These are phyloP conservation scores for Lactuca sativa DNA, from an alignment of 129 eudicot species.

Conservation along the genomic window DNA sequence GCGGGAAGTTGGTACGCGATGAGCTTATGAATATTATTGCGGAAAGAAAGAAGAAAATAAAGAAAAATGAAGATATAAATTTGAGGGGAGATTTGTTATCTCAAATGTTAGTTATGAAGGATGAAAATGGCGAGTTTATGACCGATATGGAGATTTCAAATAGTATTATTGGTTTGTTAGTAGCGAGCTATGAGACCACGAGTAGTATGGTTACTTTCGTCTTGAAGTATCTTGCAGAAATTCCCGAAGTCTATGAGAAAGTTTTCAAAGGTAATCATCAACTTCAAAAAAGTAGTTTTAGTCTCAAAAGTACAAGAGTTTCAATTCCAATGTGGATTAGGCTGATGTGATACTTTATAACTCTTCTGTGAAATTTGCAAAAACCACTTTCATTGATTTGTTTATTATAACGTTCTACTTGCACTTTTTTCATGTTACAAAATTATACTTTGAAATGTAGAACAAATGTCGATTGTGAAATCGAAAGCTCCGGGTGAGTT, in stretches of 20 bases:
- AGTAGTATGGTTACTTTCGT: conserved; percentile 13
- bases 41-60: conserved; percentile 9
- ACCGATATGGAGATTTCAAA: conserved; percentile 12
- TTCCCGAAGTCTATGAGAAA: conserved; percentile 15
- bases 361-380: not conserved
- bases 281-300: not conserved
- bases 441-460: not conserved
- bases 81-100: not conserved
- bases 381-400: not conserved
- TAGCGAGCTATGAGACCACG: conserved; percentile 9
- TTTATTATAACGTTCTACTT: too few species aligned
- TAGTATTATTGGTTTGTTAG: not conserved
- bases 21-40: not conserved
- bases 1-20: not conserved
- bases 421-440: too few species aligned
- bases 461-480: not conserved
- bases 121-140: not conserved
- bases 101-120: not conserved
- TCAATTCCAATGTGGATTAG: not conserved
- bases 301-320: not conserved
- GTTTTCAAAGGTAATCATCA: conserved; percentile 17
- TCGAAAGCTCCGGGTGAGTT: conserved; percentile 8
- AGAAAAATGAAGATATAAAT: not conserved
- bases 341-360: not conserved
- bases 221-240: conserved; percentile 23